Base-by-base conservation (phyloP, 805 yeast genomes). In the Wickerhamiella spandovensis region DNA sequence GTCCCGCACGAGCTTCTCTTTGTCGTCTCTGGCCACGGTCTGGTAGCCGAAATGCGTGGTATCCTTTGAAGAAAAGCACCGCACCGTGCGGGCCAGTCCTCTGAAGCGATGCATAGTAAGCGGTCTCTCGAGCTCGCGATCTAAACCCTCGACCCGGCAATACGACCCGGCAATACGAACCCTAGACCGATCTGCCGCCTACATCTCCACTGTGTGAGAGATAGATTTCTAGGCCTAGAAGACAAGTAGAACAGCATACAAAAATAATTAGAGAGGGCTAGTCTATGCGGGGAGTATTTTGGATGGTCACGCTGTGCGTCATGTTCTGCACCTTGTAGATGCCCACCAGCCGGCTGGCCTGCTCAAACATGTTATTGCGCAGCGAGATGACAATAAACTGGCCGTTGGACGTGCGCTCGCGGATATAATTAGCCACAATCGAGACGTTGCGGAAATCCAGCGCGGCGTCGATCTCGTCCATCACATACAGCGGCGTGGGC, bases 401-500 rank as follows among this genome's bases (percentile, higher is more conserved):
- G 0, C 97, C 98, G 66, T 90, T 87, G 67, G 84, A 85, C 2
- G 98, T 94, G 48, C 97, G 74, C 60, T 89, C 96, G 62, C 88
- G 89, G 64, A 92, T 92, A 64, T 92, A 94, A 61, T 89, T 90
- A 3, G 98, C 99, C 47, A 92, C 96, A 67, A 92, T 92, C 12
- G 96, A 87, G 32, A 92, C 98, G 60, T 92, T 92, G 64, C 97
- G 73, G 68, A 92, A 92, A 69, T 92, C 99, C 56, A 92, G 74
- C 1, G 99, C 99, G 0, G 99, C 98, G 70, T 92, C 98, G 58
- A 92, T 92, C 69, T 92, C 98, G 70, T 92, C 98, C 98, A 92
- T 92, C 37, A 92, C 97, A 64, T 92, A 92, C 46, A 92, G 69
- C 5, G 98, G 98, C 0, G 98, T 92, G 0, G 98, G 98, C 64